Conservation (phyloP, 805 yeast species). For the Nakazawaea populi region DNA sequence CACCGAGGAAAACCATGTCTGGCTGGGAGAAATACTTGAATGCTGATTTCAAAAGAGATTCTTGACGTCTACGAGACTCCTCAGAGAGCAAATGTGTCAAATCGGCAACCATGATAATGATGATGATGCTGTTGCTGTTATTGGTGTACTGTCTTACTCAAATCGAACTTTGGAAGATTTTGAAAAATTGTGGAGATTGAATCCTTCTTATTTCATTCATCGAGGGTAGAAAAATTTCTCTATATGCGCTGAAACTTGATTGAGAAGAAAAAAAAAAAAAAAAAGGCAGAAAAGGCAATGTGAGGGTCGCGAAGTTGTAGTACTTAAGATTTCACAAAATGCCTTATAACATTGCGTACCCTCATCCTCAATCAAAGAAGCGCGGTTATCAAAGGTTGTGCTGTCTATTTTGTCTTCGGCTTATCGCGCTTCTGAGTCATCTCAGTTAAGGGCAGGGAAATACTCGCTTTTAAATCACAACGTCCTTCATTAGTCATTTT, state of each 20-base stretch:
- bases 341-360: background rate
- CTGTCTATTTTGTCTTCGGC: background rate
- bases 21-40: constrained; percentile 74
- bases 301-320: background rate
- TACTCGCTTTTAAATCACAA: too few relatives aligned
- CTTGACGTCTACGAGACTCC: constrained; percentile 71
- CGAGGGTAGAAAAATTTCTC: background rate
- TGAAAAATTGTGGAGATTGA: background rate
- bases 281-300: background rate
- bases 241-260: background rate
- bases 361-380: too few relatives aligned
- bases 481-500: too few relatives aligned
- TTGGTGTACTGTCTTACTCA: too few relatives aligned
- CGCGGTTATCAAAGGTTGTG: constrained; percentile 4
- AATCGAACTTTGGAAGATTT: background rate
- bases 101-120: constrained; percentile 30
- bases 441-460: too few relatives aligned
- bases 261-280: background rate
- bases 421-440: background rate
- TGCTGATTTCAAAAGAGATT: constrained; percentile 79
- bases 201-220: background rate
- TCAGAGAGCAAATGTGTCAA: constrained; percentile 67
- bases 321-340: too few relatives aligned
- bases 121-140: background rate
- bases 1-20: constrained; percentile 82